phyloP scores from a whole-genome alignment of 768 basidiomycete genomes.

The Tricholoma saponaceum region DNA sequence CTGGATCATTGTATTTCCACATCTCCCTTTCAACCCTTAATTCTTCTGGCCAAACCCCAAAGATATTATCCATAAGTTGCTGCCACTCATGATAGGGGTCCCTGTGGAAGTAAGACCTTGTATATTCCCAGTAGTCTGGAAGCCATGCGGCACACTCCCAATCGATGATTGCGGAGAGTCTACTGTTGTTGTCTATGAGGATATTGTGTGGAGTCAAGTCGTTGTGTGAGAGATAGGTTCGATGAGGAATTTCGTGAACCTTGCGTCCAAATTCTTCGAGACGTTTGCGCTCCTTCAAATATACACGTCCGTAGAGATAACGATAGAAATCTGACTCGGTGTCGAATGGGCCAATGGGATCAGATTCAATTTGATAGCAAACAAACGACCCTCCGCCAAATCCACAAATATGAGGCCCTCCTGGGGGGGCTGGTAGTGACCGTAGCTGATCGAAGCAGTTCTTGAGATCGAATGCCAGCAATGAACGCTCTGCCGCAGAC shows the following conservation, averaged over 20 bases:
- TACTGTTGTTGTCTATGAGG: not conserved
- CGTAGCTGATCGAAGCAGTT: not conserved
- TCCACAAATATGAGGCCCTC: not conserved
- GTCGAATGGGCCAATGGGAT: not conserved
- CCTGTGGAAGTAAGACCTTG: not conserved
- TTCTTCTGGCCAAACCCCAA: not conserved
- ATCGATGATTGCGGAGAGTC: not conserved
- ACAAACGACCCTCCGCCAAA: not conserved
- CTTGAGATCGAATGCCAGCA: not conserved
- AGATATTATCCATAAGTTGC: not conserved
- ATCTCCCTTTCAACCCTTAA: not conserved
- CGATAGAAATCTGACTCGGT: not conserved
- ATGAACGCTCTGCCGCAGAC: not conserved
- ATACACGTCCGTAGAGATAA: not conserved
- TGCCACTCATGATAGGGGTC: not conserved
- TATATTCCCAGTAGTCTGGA: not conserved
- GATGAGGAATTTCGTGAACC: not conserved
- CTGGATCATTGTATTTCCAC: not conserved
- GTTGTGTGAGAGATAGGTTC: not conserved
- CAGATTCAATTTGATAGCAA: not conserved
- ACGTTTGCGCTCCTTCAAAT: not conserved
- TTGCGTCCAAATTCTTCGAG: not conserved
- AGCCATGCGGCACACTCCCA: not conserved
- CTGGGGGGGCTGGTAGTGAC: not conserved
- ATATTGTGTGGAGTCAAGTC: not conserved